These are phyloP conservation scores for Myxozyma lipomycoides DNA, from an alignment of 805 yeast genomes.

Conservation along the genomic window DNA sequence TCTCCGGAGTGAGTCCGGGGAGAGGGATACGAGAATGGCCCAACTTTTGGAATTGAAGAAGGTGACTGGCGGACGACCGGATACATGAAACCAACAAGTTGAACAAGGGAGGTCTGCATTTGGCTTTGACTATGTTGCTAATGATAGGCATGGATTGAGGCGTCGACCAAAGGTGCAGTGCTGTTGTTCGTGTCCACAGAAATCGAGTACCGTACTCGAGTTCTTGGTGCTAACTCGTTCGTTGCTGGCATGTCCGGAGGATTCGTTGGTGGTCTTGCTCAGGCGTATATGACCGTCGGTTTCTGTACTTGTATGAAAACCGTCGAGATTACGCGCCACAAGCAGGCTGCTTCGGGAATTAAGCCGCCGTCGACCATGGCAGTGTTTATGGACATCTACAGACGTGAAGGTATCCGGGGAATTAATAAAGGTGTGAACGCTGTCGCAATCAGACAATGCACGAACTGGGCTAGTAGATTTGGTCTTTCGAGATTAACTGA, in stretches of 20 bases:
- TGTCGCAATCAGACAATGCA: constrained; percentile 97
- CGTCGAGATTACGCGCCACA: constrained; percentile 89
- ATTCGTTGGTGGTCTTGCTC: constrained; percentile 80
- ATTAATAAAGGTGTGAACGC: constrained; percentile 98
- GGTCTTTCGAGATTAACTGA: constrained; percentile 91
- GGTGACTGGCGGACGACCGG: no score
- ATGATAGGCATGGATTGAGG: constrained; percentile 88
- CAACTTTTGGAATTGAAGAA: no score
- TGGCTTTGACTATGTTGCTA: background rate
- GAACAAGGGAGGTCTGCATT: no score
- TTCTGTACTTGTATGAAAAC: constrained; percentile 99
- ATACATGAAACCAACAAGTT: background rate
- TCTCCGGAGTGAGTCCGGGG: no score
- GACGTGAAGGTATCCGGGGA: constrained; percentile 86
- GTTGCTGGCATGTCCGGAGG: constrained; percentile 93
- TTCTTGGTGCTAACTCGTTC: constrained; percentile 64
- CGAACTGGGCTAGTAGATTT: constrained; percentile 98
- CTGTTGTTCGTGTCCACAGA: constrained; percentile 88
- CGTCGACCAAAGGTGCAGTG: constrained; percentile 98
- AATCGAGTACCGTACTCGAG: constrained; percentile 67
- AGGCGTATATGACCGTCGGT: constrained; percentile 80
- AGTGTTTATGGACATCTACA: constrained; percentile 80
- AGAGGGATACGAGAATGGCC: no score
- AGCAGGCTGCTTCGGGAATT: constrained; percentile 66
- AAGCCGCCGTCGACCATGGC: constrained; percentile 71